Evolutionary conservation across 352 stramenopile genomes (phyloP).

Genomic region (Phytopythium vexans): DNA sequence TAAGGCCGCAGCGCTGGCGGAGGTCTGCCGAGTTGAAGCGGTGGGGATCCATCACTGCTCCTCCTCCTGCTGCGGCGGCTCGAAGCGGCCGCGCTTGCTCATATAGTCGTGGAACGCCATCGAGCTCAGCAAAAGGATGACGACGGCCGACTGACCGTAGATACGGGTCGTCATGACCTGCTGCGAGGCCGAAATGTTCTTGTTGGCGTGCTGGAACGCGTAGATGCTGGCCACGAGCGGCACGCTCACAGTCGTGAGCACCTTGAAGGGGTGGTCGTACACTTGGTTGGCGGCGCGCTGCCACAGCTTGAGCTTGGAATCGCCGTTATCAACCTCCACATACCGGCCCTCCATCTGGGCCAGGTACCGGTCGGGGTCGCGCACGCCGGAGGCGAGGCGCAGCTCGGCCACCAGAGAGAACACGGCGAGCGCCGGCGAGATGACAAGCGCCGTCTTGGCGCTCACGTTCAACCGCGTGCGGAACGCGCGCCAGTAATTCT

Average conservation of each 20-base stretch:
- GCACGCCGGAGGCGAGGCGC: constrained; percentile 51
- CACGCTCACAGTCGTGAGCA: constrained; percentile 43
- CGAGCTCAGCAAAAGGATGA: constrained; percentile 67
- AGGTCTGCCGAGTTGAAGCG: neutral
- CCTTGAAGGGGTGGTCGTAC: constrained; percentile 79
- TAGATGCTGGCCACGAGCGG: constrained; percentile 76
- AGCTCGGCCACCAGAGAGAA: constrained; percentile 72
- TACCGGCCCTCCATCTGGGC: constrained; percentile 47
- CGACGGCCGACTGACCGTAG: constrained; percentile 69
- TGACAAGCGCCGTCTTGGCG: constrained; percentile 71
- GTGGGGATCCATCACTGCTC: constrained; percentile 4
- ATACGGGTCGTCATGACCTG: constrained; percentile 88
- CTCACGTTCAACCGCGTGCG: constrained; percentile 64
- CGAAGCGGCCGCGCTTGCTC: constrained; percentile 63
- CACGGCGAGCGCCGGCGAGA: constrained; percentile 52
- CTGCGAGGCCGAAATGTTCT: constrained; percentile 64
- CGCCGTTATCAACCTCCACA: constrained; percentile 31
- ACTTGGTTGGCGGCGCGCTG: constrained; percentile 69
- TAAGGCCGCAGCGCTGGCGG: neutral
- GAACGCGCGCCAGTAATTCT: constrained; percentile 69
- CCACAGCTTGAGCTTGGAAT: constrained; percentile 45
- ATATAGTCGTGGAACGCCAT: constrained; percentile 89
- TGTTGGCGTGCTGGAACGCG: constrained; percentile 66
- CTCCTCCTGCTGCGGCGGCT: constrained; percentile 26
- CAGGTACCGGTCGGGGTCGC: constrained; percentile 74